Base-by-base conservation (phyloP, 257 asterid species). In the Rhazya stricta region DNA sequence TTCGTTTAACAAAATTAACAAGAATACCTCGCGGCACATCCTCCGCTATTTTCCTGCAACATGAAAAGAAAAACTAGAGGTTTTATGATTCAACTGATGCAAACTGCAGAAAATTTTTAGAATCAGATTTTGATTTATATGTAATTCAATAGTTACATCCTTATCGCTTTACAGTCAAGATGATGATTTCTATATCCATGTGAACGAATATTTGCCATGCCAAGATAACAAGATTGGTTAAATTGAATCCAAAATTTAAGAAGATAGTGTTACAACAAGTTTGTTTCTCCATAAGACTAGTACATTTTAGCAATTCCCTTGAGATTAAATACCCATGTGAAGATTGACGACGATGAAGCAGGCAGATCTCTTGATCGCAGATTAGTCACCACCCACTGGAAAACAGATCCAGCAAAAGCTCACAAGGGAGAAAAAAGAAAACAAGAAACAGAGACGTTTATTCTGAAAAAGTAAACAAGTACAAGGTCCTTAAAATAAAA, bases 11-110 rank as follows among this genome's bases (percentile, higher is more conserved):
- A n/a, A n/a, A n/a, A 79, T 89, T 88, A 29, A 94, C 84, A 84
- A 92, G 97, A 67, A 92, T 96, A 5, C 98, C 98, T 62, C 96
- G 90, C 72, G 98, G 97, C 56, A 94, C 97, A 75, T 94, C 97
- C 84, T 94, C 98, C 76, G 90, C 97, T 51, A 92, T 71, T 83
- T 85, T 82, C 98, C 97, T 94, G 89, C 75, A 74, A 25, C 41
- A 65, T 15, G 60, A 32, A 53, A 45, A n/a, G 30, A 45, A 80
- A 43, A 73, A 54, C 67, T 2, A 9, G 6, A 34, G 43, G 42
- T 37, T 10, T 11, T 70, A 12, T 67, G 29, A 39, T 60, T 67
- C n/a, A 32, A 29, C 74, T 30, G 37, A 27, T n/a, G n/a, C 62
- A 50, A 48, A 11, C 27, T 3, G 25, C 16, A 54, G 32, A 27